phyloP scores from a whole-genome alignment of 495 filamentous ascomycete species.

The Aspergillus sparsus region DNA sequence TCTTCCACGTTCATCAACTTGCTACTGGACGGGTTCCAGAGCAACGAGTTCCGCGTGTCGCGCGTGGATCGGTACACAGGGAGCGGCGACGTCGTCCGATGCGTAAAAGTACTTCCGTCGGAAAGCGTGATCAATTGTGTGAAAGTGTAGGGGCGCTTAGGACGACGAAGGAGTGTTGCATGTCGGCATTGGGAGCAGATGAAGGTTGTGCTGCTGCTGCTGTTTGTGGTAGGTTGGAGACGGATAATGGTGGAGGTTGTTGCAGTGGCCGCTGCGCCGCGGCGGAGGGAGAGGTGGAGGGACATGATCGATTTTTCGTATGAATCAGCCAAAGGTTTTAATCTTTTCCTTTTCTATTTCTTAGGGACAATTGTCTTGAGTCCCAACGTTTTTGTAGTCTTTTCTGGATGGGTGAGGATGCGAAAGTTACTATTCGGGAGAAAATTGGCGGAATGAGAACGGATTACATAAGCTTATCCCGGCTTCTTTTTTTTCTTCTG shows the following conservation, averaged over 20 bases:
- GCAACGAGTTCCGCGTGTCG: slow-evolving; percentile 80
- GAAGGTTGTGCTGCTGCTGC: slow-evolving; percentile 32
- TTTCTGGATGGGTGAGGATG: not conserved
- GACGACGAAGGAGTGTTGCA: slow-evolving; percentile 85
- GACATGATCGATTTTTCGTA: slow-evolving; percentile 33
- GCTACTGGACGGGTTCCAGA: slow-evolving; percentile 86
- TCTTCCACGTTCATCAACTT: slow-evolving; percentile 84
- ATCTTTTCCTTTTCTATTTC: not conserved
- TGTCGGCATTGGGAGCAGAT: slow-evolving; percentile 62
- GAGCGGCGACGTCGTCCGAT: slow-evolving; percentile 82
- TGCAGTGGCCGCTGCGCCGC: slow-evolving; percentile 35
- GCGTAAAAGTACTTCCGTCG: slow-evolving; percentile 85
- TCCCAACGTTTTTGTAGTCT: not conserved
- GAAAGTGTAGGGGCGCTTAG: slow-evolving; percentile 90
- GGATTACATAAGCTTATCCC: not conserved
- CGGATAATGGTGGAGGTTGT: slow-evolving; percentile 15
- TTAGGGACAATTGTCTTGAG: not conserved
- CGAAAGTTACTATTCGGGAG: not conserved
- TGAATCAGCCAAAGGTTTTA: not conserved
- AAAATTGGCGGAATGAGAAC: not conserved
- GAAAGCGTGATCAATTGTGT: slow-evolving; percentile 91
- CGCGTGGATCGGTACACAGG: slow-evolving; percentile 76
- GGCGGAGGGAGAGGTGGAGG: slow-evolving; percentile 46
- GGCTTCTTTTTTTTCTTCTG: not conserved
- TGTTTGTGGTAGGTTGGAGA: slow-evolving; percentile 26